Conservation (phyloP, 768 basidiomycete species). For the Austroboletus festivus region DNA sequence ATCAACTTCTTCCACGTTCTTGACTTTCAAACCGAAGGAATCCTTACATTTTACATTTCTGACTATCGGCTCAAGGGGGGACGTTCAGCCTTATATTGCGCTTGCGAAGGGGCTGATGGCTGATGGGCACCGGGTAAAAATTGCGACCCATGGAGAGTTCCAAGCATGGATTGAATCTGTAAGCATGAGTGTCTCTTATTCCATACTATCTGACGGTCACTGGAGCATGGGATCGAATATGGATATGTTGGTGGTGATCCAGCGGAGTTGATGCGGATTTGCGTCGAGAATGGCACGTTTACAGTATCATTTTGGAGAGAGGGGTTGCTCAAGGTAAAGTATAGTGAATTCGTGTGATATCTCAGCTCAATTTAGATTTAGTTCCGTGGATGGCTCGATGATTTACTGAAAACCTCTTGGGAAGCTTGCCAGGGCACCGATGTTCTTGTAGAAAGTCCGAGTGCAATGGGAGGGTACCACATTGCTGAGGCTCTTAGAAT, state of each 20-base stretch:
- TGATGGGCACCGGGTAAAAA: conserved; percentile 85
- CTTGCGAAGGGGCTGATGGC: conserved; percentile 87
- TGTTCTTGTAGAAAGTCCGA: conserved; percentile 90
- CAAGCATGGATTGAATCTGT: conserved; percentile 94
- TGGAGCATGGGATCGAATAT: conserved; percentile 92
- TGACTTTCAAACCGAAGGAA: conserved; percentile 91
- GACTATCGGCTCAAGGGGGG: conserved; percentile 94
- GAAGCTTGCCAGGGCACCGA: conserved; percentile 94
- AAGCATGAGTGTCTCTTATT: conserved; percentile 31
- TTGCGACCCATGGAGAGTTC: conserved; percentile 96
- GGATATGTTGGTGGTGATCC: conserved; percentile 95
- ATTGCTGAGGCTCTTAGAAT: conserved; percentile 93
- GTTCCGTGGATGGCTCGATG: conserved; percentile 98
- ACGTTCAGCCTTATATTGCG: conserved; percentile 98
- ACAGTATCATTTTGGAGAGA: conserved; percentile 95
- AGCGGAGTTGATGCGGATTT: conserved; percentile 95
- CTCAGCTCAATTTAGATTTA: conserved; percentile 30
- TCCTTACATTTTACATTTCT: conserved; percentile 88
- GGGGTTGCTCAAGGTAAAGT: conserved; percentile 70
- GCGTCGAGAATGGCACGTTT: conserved; percentile 97
- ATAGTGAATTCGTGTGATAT: background rate
- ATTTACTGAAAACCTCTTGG: conserved; percentile 92
- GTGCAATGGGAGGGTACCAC: conserved; percentile 96
- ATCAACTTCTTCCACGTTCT: conserved; percentile 91
- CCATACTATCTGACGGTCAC: conserved; percentile 6